A percentile compares a stretch with the other conserved stretches of the same genome.
phyloP scores from a whole-genome alignment of 768 basidiomycete species.

The Pleurotus ostreatus region DNA sequence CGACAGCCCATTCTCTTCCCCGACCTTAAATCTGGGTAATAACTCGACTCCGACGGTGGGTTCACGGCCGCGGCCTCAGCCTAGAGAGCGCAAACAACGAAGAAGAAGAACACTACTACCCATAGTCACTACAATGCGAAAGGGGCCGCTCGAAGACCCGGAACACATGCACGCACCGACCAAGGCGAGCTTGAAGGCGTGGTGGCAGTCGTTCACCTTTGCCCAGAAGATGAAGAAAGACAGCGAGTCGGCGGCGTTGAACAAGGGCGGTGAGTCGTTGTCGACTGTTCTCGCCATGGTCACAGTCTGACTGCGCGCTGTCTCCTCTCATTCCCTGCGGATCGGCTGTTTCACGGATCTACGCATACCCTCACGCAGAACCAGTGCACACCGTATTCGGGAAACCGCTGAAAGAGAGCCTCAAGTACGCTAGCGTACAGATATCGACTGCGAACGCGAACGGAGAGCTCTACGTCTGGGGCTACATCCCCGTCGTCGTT shows the following conservation, averaged over 20 bases:
- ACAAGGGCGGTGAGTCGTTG: constrained; percentile 29
- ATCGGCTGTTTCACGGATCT: constrained; percentile 1
- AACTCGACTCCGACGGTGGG: constrained; percentile 2
- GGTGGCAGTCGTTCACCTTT: constrained; percentile 78
- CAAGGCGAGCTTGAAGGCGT: constrained; percentile 66
- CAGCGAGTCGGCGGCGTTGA: constrained; percentile 26
- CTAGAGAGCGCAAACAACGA: not conserved
- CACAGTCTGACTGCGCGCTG: constrained; percentile 12
- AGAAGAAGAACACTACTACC: not conserved
- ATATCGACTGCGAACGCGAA: constrained; percentile 85
- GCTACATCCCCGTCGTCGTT: constrained; percentile 94
- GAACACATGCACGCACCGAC: constrained; percentile 29
- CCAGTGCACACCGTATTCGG: constrained; percentile 68
- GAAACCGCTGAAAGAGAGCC: constrained; percentile 76
- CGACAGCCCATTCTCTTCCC: not conserved
- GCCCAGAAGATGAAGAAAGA: constrained; percentile 61
- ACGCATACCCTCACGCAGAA: constrained; percentile 25
- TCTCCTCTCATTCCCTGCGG: constrained; percentile 1
- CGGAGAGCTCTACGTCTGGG: constrained; percentile 87
- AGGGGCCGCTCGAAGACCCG: constrained; percentile 4
- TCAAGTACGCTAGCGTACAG: constrained; percentile 87
- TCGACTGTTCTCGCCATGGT: too few species aligned
- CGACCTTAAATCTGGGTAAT: not conserved
- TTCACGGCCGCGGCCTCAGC: not conserved
- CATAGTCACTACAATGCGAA: not conserved